Evolutionary conservation across 345 rosid species (phyloP).

Genomic region (Euphorbia peplus): DNA sequence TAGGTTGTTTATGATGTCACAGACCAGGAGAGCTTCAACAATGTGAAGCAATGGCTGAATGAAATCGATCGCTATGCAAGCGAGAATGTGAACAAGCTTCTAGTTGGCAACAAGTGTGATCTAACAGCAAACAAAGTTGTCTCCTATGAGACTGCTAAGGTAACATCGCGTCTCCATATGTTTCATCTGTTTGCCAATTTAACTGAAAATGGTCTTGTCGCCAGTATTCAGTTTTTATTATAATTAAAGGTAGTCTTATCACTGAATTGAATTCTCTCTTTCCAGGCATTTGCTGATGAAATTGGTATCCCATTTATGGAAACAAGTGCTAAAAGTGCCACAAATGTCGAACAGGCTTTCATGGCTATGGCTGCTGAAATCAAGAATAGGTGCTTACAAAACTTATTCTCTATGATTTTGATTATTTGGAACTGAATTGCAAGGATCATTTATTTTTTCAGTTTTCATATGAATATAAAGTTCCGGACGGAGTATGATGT

Average conservation of each 20-base stretch:
- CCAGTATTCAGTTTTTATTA: too few species aligned
- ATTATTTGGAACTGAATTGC: not conserved
- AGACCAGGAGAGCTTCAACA: slow-evolving; percentile 79
- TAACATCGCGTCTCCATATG: slow-evolving; percentile 16
- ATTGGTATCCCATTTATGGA: slow-evolving; percentile 76
- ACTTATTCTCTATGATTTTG: not conserved
- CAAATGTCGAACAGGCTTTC: slow-evolving; percentile 71
- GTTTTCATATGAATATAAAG: not conserved
- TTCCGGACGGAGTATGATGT: not conserved
- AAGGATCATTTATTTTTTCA: too few species aligned
- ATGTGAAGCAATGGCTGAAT: slow-evolving; percentile 72
- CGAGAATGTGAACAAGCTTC: slow-evolving; percentile 69
- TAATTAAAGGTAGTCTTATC: not conserved
- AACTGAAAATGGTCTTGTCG: not conserved
- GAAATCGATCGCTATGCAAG: slow-evolving; percentile 82
- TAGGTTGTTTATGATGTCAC: slow-evolving; percentile 83
- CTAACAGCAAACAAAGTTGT: slow-evolving; percentile 70
- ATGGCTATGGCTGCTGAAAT: slow-evolving; percentile 79
- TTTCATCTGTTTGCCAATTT: not conserved
- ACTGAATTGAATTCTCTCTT: not conserved
- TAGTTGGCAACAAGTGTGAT: slow-evolving; percentile 78
- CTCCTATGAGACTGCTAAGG: slow-evolving; percentile 70
- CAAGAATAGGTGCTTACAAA: slow-evolving; percentile 49
- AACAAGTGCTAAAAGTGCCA: slow-evolving; percentile 76
- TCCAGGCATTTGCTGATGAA: slow-evolving; percentile 74